These are phyloP conservation scores for Monilinia laxa DNA, from an alignment of 2,329 filamentous ascomycete genomes.

Conservation along the genomic window DNA sequence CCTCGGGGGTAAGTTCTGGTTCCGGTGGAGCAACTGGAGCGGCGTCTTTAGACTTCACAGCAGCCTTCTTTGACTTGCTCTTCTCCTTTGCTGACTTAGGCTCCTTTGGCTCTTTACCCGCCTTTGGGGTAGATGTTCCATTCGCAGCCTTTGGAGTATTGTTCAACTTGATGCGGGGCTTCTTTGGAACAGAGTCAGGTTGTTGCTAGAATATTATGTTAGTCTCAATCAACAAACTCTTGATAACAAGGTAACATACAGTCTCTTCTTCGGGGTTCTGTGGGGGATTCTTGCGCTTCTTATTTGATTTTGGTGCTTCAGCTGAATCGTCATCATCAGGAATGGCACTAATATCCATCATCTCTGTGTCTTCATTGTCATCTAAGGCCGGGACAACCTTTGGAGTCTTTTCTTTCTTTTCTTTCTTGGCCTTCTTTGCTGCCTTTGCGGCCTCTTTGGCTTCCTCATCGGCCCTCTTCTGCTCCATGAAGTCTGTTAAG, in stretches of 20 bases:
- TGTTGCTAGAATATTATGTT: conserved; percentile 13
- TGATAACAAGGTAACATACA: conserved; percentile 46
- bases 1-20: conserved; percentile 57
- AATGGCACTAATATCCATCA: conserved; percentile 52
- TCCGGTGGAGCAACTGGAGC: conserved; percentile 54
- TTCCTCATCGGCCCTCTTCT: conserved; percentile 54
- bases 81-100: conserved; percentile 43
- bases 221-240: not conserved
- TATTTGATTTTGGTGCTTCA: conserved; percentile 51
- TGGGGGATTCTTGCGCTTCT: conserved; percentile 76
- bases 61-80: conserved; percentile 51
- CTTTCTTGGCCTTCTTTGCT: conserved; percentile 47
- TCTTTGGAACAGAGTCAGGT: conserved; percentile 58
- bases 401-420: conserved; percentile 44
- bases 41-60: conserved; percentile 55
- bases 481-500: conserved; percentile 67
- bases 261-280: conserved; percentile 59
- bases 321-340: conserved; percentile 57
- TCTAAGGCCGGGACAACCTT: conserved; percentile 49
- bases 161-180: conserved; percentile 64
- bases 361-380: conserved; percentile 59
- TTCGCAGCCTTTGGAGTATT: conserved; percentile 70
- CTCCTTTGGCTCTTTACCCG: conserved; percentile 37
- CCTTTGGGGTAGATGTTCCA: conserved; percentile 36
- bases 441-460: conserved; percentile 48